Evolutionary conservation across 768 basidiomycete genomes (phyloP).

Genomic region (Boletus tomentosulus): DNA sequence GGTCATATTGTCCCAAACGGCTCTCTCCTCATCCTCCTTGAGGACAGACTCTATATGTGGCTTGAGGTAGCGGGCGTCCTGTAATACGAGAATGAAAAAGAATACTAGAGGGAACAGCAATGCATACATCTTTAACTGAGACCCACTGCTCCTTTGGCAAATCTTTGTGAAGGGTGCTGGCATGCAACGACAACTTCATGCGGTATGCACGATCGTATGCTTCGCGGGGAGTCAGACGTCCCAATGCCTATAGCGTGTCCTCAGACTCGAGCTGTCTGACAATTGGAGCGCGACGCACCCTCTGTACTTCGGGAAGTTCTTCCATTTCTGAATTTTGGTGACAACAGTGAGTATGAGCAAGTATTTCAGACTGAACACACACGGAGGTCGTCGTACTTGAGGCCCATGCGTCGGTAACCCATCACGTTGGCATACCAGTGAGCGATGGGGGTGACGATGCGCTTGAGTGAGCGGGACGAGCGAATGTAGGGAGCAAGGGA

Average conservation of each 20-base stretch:
- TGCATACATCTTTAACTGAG: constrained; percentile 65
- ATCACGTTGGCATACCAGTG: constrained; percentile 75
- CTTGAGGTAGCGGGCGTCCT: constrained; percentile 90
- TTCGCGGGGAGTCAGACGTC: constrained; percentile 74
- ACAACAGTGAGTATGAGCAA: background rate
- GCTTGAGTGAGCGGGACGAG: constrained; percentile 62
- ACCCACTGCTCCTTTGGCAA: constrained; percentile 83
- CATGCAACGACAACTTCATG: constrained; percentile 73
- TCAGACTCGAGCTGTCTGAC: background rate
- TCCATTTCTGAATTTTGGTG: constrained; percentile 53
- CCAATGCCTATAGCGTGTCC: constrained; percentile 58
- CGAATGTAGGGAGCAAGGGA: constrained; percentile 77
- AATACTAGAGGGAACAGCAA: background rate
- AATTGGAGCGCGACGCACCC: constrained; percentile 42
- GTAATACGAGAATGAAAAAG: constrained; percentile 11
- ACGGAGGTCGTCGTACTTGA: constrained; percentile 95
- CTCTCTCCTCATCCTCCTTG: constrained; percentile 74
- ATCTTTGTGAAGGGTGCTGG: constrained; percentile 71
- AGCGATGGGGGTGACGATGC: constrained; percentile 72
- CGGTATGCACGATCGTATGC: constrained; percentile 89
- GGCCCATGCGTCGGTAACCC: constrained; percentile 84
- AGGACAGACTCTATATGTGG: constrained; percentile 70
- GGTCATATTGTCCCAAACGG: constrained; percentile 72
- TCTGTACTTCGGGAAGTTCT: constrained; percentile 73
- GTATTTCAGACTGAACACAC: constrained; percentile 31